These are phyloP conservation scores for Saccharomyces pastorianus DNA, from an alignment of 1,139 yeast species.

Conservation along the genomic window DNA sequence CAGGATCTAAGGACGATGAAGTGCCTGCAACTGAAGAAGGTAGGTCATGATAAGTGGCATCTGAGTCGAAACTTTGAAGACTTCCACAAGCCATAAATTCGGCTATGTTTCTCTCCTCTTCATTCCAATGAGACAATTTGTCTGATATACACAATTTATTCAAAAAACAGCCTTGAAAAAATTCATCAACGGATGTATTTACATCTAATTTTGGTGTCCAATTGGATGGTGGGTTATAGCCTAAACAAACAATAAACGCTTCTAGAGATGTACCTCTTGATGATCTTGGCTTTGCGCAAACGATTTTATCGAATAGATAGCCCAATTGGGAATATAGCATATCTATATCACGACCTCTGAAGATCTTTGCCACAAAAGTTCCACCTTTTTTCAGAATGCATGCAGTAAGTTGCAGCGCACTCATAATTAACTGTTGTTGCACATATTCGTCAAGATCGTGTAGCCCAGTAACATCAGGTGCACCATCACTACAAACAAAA, in stretches of 20 bases:
- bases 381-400: slow-evolving; percentile 86
- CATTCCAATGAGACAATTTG: slow-evolving; percentile 36
- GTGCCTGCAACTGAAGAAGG: neutral
- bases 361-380: slow-evolving; percentile 88
- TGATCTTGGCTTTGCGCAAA: slow-evolving; percentile 93
- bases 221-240: slow-evolving; percentile 69
- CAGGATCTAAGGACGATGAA: slow-evolving; percentile 59
- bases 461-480: slow-evolving; percentile 95
- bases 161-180: slow-evolving; percentile 57
- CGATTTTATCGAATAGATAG: slow-evolving; percentile 69
- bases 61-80: slow-evolving; percentile 77
- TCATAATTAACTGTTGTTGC: slow-evolving; percentile 84
- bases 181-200: slow-evolving; percentile 67
- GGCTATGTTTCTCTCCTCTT: slow-evolving; percentile 67
- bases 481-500: slow-evolving; percentile 94
- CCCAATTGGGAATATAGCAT: slow-evolving; percentile 83
- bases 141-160: slow-evolving; percentile 42
- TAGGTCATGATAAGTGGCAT: slow-evolving; percentile 68
- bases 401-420: slow-evolving; percentile 86
- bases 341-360: slow-evolving; percentile 92
- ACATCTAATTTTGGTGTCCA: slow-evolving; percentile 66
- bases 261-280: slow-evolving; percentile 91
- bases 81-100: slow-evolving; percentile 94
- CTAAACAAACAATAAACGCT: slow-evolving; percentile 86
- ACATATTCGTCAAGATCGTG: slow-evolving; percentile 95